Evolutionary conservation across 2,329 filamentous ascomycete species (phyloP).

Genomic region (Exophiala phaeomuriformis): DNA sequence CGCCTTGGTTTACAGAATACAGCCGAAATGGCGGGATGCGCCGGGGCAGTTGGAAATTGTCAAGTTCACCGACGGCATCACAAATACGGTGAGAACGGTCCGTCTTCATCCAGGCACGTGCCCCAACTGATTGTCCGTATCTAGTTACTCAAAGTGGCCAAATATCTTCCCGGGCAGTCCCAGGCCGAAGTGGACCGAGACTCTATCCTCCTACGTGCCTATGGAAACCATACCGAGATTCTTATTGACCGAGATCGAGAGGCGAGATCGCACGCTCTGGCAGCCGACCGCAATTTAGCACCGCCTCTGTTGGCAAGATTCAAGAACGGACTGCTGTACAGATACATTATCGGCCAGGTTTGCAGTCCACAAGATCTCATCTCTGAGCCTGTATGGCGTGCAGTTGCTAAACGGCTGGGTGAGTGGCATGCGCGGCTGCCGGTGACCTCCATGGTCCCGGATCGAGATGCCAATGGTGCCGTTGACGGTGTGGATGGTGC

Average conservation of each 20-base stretch:
- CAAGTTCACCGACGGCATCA: slow-evolving; percentile 95
- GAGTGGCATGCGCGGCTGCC: slow-evolving; percentile 81
- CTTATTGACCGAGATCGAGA: slow-evolving; percentile 87
- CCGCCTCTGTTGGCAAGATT: slow-evolving; percentile 85
- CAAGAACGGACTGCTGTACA: slow-evolving; percentile 91
- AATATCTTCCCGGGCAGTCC: slow-evolving; percentile 55
- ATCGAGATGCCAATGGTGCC: slow-evolving; percentile 10
- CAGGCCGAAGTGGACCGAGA: slow-evolving; percentile 73
- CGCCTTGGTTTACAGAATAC: slow-evolving; percentile 67
- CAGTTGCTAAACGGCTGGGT: slow-evolving; percentile 74
- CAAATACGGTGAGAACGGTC: slow-evolving; percentile 63
- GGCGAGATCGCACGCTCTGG: slow-evolving; percentile 67
- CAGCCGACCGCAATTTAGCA: slow-evolving; percentile 75
- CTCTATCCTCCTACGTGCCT: slow-evolving; percentile 82
- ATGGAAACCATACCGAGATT: slow-evolving; percentile 87
- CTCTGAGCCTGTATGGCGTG: slow-evolving; percentile 66
- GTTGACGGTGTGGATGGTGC: slow-evolving; percentile 15
- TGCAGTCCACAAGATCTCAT: slow-evolving; percentile 75
- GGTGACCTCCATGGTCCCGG: slow-evolving; percentile 41
- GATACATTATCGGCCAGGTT: slow-evolving; percentile 73
- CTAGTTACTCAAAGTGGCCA: slow-evolving; percentile 47
- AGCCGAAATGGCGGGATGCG: slow-evolving; percentile 71
- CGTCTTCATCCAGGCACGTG: slow-evolving; percentile 19
- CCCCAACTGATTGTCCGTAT: slow-evolving; percentile 25
- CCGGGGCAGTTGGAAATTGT: slow-evolving; percentile 74